phyloP scores from a whole-genome alignment of 208 protist species.

The Leptomonas seymouri region DNA sequence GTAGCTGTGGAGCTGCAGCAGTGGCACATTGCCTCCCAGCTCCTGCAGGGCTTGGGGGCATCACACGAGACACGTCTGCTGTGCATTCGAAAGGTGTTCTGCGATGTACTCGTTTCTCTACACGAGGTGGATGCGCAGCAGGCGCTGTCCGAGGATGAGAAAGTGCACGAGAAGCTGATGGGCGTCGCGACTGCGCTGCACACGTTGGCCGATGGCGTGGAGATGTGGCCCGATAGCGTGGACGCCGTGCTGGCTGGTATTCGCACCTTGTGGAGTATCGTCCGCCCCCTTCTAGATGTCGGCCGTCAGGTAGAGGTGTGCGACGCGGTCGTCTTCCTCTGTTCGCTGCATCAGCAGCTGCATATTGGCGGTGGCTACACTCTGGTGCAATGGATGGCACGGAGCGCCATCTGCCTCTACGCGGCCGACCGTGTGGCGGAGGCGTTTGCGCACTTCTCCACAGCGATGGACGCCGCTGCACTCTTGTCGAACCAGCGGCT shows the following conservation, averaged over 20 bases:
- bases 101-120: slow-evolving; percentile 56
- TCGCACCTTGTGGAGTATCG: slow-evolving; percentile 62
- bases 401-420: slow-evolving; percentile 67
- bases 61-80: slow-evolving; percentile 46
- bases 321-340: slow-evolving; percentile 67
- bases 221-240: slow-evolving; percentile 65
- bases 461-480: slow-evolving; percentile 46
- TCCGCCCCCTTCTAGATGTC: slow-evolving; percentile 47
- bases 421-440: slow-evolving; percentile 54
- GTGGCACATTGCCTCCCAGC: slow-evolving; percentile 61
- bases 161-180: slow-evolving; percentile 45
- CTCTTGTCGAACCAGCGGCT: slow-evolving; percentile 63
- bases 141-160: slow-evolving; percentile 36
- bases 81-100: slow-evolving; percentile 61
- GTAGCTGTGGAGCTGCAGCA: slow-evolving; percentile 62
- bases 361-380: slow-evolving; percentile 64
- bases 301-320: slow-evolving; percentile 55
- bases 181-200: slow-evolving; percentile 57
- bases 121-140: slow-evolving; percentile 38
- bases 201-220: slow-evolving; percentile 65
- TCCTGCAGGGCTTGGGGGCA: slow-evolving; percentile 25
- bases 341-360: slow-evolving; percentile 71
- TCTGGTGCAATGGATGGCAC: slow-evolving; percentile 72
- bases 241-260: slow-evolving; percentile 52
- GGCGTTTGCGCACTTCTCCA: slow-evolving; percentile 44